A percentile compares a stretch with the other conserved stretches of the same genome.
phyloP scores from a whole-genome alignment of 2,329 filamentous ascomycete species.

The Blumeriella jaapii region DNA sequence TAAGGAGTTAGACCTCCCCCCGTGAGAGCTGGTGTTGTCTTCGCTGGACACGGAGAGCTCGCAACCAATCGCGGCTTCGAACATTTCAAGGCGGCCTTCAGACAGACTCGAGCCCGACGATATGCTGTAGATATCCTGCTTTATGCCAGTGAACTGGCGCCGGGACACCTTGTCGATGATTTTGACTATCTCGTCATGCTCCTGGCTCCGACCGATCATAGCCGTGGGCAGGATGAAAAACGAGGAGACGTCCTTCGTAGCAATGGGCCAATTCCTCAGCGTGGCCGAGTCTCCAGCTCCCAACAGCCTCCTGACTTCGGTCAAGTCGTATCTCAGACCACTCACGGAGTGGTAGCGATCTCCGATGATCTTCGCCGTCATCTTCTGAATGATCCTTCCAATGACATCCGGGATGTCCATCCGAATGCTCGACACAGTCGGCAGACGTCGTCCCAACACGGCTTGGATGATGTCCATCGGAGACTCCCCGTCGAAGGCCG shows the following conservation, averaged over 20 bases:
- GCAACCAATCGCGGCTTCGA: constrained; percentile 27
- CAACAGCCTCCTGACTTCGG: constrained; percentile 61
- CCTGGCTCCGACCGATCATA: constrained; percentile 69
- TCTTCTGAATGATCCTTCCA: constrained; percentile 76
- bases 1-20: constrained; percentile 30
- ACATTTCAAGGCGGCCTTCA: constrained; percentile 25
- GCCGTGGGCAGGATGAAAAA: constrained; percentile 77
- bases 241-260: constrained; percentile 77
- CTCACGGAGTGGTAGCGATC: constrained; percentile 86
- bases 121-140: constrained; percentile 33
- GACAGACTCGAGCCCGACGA: constrained; percentile 45
- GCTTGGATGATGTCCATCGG: constrained; percentile 88
- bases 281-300: constrained; percentile 61
- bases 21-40: constrained; percentile 42
- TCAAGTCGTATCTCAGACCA: constrained; percentile 71
- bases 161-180: constrained; percentile 68
- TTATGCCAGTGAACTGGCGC: constrained; percentile 42
- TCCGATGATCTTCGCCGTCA: constrained; percentile 77
- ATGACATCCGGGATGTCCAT: constrained; percentile 77
- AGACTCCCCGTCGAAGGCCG: constrained; percentile 67
- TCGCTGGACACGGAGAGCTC: constrained; percentile 44
- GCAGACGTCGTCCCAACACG: constrained; percentile 69
- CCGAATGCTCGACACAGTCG: constrained; percentile 63
- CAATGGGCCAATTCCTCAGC: constrained; percentile 64
- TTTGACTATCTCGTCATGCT: constrained; percentile 57